These are phyloP conservation scores for Pseudonitzschia delicatissima DNA, from an alignment of 108 stramenopile genomes.

Conservation along the genomic window DNA sequence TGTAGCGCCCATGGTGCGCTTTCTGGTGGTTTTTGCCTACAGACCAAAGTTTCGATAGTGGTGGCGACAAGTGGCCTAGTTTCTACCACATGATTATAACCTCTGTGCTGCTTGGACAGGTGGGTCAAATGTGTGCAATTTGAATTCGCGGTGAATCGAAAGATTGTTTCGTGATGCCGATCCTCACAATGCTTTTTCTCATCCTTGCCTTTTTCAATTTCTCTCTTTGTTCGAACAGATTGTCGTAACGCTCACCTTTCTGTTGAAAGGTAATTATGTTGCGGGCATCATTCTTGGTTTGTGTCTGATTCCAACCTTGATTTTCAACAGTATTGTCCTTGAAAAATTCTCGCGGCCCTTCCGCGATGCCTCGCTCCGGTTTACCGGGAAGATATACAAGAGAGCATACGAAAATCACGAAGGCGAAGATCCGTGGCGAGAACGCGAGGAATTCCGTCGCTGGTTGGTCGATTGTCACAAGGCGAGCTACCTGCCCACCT, in stretches of 20 bases:
- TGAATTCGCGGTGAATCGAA: too few species aligned
- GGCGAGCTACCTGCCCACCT: slow-evolving; percentile 83
- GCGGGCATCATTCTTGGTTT: neutral
- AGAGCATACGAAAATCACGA: slow-evolving; percentile 47
- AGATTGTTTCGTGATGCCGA: too few species aligned
- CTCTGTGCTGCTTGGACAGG: slow-evolving; percentile 52
- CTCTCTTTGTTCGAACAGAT: neutral
- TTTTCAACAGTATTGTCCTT: slow-evolving; percentile 40
- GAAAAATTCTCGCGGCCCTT: slow-evolving; percentile 63
- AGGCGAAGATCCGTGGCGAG: slow-evolving; percentile 72
- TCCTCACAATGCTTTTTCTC: too few species aligned
- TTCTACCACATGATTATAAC: slow-evolving; percentile 69
- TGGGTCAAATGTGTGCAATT: neutral
- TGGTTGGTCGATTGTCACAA: slow-evolving; percentile 86
- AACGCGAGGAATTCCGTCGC: slow-evolving; percentile 64
- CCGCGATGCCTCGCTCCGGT: slow-evolving; percentile 71
- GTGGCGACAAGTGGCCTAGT: slow-evolving; percentile 65
- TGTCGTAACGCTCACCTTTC: neutral
- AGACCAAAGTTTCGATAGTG: slow-evolving; percentile 54
- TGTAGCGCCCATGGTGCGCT: slow-evolving; percentile 56
- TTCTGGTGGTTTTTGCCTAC: slow-evolving; percentile 73
- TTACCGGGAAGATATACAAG: slow-evolving; percentile 76
- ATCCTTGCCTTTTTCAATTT: too few species aligned
- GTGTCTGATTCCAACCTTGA: slow-evolving; percentile 41
- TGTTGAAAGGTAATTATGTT: neutral